Conservation (phyloP, 192 early-diverging fungal species). For the Coemansia pectinata region DNA sequence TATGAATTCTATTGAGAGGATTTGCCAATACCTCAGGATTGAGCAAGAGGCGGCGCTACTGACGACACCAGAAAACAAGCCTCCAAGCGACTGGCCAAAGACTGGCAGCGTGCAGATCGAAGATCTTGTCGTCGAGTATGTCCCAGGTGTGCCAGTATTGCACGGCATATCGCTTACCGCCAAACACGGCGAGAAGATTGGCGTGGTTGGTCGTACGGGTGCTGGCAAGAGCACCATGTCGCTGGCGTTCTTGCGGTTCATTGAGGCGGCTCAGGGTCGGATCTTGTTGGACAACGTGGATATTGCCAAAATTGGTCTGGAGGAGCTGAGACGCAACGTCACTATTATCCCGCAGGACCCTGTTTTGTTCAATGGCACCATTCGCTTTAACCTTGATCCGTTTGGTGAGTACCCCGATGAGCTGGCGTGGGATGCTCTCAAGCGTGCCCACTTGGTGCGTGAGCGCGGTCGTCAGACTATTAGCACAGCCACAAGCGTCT, state of each 20-base stretch:
- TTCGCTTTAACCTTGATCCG: slow-evolving; percentile 91
- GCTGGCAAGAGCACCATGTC: slow-evolving; percentile 81
- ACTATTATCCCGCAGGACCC: slow-evolving; percentile 95
- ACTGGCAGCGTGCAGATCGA: slow-evolving; percentile 69
- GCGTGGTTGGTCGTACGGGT: slow-evolving; percentile 91
- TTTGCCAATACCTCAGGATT: slow-evolving; percentile 77
- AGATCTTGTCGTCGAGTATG: slow-evolving; percentile 74
- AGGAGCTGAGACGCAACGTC: slow-evolving; percentile 74
- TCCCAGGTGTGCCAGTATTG: slow-evolving; percentile 75
- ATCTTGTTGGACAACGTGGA: slow-evolving; percentile 78
- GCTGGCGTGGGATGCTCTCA: slow-evolving; percentile 73
- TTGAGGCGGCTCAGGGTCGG: slow-evolving; percentile 65
- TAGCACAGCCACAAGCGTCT: neutral
- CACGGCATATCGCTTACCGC: slow-evolving; percentile 74
- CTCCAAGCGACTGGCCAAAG: slow-evolving; percentile 66
- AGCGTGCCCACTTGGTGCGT: slow-evolving; percentile 69
- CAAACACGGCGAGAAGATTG: slow-evolving; percentile 76
- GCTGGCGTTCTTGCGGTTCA: slow-evolving; percentile 74
- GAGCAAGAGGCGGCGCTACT: slow-evolving; percentile 69
- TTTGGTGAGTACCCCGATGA: slow-evolving; percentile 77
- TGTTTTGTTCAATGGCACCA: slow-evolving; percentile 72
- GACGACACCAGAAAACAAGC: slow-evolving; percentile 43
- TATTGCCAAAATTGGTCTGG: slow-evolving; percentile 71
- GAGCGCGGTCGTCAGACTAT: neutral
- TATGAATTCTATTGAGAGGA: slow-evolving; percentile 86